phyloP scores from a whole-genome alignment of 192 early-diverging fungal species.

The Rhizoclosmatium sp. region DNA sequence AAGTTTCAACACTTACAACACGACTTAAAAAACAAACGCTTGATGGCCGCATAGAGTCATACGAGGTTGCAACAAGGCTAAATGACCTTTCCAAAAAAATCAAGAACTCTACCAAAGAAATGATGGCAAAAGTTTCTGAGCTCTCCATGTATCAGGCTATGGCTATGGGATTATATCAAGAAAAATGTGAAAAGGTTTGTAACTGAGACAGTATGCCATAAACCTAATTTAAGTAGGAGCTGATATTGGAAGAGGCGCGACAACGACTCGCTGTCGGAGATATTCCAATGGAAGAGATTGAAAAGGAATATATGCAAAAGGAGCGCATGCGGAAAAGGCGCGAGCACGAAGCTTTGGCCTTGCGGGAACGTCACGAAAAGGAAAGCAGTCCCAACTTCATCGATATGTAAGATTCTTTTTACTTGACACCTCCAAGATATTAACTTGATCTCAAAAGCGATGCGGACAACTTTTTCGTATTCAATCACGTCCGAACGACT shows the following conservation, averaged over 20 bases:
- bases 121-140: slow-evolving; percentile 68
- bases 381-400: slow-evolving; percentile 47
- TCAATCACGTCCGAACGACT: slow-evolving; percentile 54
- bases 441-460: slow-evolving; percentile 38
- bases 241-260: slow-evolving; percentile 53
- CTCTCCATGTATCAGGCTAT: slow-evolving; percentile 69
- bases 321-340: slow-evolving; percentile 43
- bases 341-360: slow-evolving; percentile 42
- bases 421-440: background rate
- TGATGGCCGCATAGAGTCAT: slow-evolving; percentile 54
- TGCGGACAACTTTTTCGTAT: slow-evolving; percentile 62
- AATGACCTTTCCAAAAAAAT: slow-evolving; percentile 65
- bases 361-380: slow-evolving; percentile 37
- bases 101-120: slow-evolving; percentile 56
- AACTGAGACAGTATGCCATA: background rate
- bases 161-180: slow-evolving; percentile 67
- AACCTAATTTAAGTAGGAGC: slow-evolving; percentile 45
- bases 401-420: slow-evolving; percentile 52
- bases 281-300: slow-evolving; percentile 54
- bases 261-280: slow-evolving; percentile 48
- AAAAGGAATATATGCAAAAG: slow-evolving; percentile 55
- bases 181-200: slow-evolving; percentile 62
- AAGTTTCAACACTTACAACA: slow-evolving; percentile 57
- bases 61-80: slow-evolving; percentile 51
- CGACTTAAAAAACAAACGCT: slow-evolving; percentile 60